Base-by-base conservation (phyloP, 169 alveolate genomes). In the Plasmodium adleri region DNA sequence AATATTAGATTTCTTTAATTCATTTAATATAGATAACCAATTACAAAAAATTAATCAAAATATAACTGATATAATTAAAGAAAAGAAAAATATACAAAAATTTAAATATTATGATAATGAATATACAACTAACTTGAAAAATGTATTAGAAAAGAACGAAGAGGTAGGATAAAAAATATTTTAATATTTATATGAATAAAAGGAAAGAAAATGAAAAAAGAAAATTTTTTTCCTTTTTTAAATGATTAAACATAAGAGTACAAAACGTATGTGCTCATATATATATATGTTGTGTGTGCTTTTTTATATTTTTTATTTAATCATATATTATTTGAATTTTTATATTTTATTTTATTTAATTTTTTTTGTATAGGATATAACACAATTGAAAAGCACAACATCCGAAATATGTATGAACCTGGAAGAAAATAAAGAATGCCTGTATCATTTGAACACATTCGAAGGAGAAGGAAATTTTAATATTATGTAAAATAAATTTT, bases 31-130 rank as follows among this genome's bases (percentile, higher is more conserved):
- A 71, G 92, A 86, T 39, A 45, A 47, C 50, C 73, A 86, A 67
- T 67, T 86, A n/a, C 78, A 86, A 86, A 86, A 86, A 86, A 86
- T 86, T 47, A 86, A 71, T 54, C 39, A 86, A 86, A 86, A 86
- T 62, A 86, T 86, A 17, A 62, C 47, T 22, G 85, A 86, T 15
- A 39, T 86, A 52, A 87, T 72, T 54, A 63, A 72, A 20, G 92
- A 59, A 64, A 86, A 72, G 43, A 71, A 60, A 66, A 56, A 70
- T 59, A 17, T 86, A 8, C 88, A 86, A 66, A 86, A 72, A 9
- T 70, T 72, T 66, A 72, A 71, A 28, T 67, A 72, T 28, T 22
- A 70, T 15, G 87, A 72, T 60, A 72, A 70, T 49, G 87, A 86
- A 13, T 86, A 71, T 86, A 47, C 92, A 17, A 72, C 28, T 56